Conservation (phyloP, 2,329 filamentous ascomycete genomes). For the Aspergillus novoparasiticus region DNA sequence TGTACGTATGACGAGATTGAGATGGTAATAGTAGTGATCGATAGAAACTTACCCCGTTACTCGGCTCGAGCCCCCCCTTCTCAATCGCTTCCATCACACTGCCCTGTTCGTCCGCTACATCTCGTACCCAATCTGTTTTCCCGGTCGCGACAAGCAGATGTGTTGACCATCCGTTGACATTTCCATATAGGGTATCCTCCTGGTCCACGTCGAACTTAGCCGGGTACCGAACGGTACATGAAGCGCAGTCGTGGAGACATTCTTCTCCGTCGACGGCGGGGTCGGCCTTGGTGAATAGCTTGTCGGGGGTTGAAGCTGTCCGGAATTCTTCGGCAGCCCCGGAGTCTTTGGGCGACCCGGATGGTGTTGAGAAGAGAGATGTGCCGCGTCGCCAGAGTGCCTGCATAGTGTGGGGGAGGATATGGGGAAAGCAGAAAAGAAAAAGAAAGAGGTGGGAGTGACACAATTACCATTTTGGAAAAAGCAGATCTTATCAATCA, state of each 20-base stretch:
- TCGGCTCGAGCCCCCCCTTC: slow-evolving; percentile 43
- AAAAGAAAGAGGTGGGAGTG: neutral
- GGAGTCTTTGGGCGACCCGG: slow-evolving; percentile 25
- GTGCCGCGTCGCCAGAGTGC: slow-evolving; percentile 37
- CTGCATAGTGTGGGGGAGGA: slow-evolving; percentile 31
- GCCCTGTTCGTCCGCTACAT: slow-evolving; percentile 84
- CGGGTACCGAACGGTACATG: slow-evolving; percentile 78
- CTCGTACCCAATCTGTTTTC: slow-evolving; percentile 90
- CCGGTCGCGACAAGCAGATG: slow-evolving; percentile 93
- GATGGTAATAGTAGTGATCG: too few species aligned
- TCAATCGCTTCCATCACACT: slow-evolving; percentile 79
- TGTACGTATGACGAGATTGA: neutral
- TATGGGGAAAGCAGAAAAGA: neutral
- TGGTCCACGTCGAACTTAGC: slow-evolving; percentile 73
- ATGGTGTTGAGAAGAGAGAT: slow-evolving; percentile 34
- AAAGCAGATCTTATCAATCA: slow-evolving; percentile 38
- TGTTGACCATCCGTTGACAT: slow-evolving; percentile 83
- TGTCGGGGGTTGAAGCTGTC: slow-evolving; percentile 49
- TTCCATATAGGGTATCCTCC: slow-evolving; percentile 77
- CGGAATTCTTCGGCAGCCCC: slow-evolving; percentile 44
- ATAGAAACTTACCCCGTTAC: slow-evolving; percentile 42
- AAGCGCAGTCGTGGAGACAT: slow-evolving; percentile 83
- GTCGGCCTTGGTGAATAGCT: slow-evolving; percentile 74
- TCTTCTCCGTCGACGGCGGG: slow-evolving; percentile 83
- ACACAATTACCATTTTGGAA: neutral